Evolutionary conservation across 345 rosid species (phyloP), one percentile per base, ranked within the genome.

Genomic region (Abelmoschus esculentus): DNA sequence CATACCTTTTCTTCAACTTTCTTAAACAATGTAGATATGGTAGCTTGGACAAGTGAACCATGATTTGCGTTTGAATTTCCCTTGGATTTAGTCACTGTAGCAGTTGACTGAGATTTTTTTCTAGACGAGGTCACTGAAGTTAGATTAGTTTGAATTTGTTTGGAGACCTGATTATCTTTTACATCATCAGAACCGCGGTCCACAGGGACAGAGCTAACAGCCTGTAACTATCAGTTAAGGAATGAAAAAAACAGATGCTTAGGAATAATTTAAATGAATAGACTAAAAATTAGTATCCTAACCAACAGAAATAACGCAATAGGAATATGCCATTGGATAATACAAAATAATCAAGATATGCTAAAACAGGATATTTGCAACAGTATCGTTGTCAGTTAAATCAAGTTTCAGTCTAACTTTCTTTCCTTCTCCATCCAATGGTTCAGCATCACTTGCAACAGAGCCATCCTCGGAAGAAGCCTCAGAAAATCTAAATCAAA

Each of bases 1-100:
- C 89, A 57, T 91, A 87, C 93, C 85, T 86, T 89, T 72, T 86
- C 72, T 64, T 81, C 91, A 46, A 75, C 91, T 78, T 83, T 93
- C 75, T 86, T 89, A 78, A 91, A 89, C 62, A 93, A 70, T 42
- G 91, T 83, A 57, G 96, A 78, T 74, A 93, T 83, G 3, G 92
- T 86, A 22, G 93, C 72, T 81, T 93, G 97, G 75, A 91, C 89
- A 58, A 93, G 89, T 65, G 89, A 81, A 77, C 82, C 73, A 36
- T 66, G 82, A 69, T 69, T 81, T 68, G 59, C 32, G 19, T 26
- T 15, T 14, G 74, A 69, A 50, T 73, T 74, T 72, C 80, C 82
- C 75, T 77, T 74, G 22, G 80, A 77, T 63, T 32, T 82, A 59
- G 69, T 74, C 54, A 59, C 77, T 0, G 85, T 50, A 70, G 46